phyloP scores from a whole-genome alignment of 208 protist species.

The Leishmania guyanensis region DNA sequence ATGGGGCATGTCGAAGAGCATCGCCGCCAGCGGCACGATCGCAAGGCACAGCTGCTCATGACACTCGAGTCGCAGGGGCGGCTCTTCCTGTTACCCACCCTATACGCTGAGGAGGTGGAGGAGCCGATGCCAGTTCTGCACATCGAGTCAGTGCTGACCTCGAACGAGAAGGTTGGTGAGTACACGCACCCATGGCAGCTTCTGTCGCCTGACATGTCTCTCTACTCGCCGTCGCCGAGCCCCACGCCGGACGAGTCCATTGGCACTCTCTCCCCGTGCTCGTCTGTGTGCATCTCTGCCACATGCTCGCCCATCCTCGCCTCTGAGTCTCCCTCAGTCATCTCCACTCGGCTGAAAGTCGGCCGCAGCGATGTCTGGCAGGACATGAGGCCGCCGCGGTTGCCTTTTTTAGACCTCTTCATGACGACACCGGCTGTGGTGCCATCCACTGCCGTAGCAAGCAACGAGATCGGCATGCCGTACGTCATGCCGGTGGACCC shows the following conservation, averaged over 20 bases:
- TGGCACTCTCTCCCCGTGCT: constrained; percentile 28
- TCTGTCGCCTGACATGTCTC: constrained; percentile 24
- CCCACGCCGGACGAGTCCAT: constrained; percentile 25
- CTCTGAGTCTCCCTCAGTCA: background rate
- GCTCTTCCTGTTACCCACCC: constrained; percentile 43
- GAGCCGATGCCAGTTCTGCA: constrained; percentile 23
- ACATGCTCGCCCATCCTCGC: constrained; percentile 5
- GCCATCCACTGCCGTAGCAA: constrained; percentile 14
- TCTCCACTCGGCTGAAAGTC: background rate
- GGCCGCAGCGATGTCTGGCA: constrained; percentile 12
- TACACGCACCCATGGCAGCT: constrained; percentile 22
- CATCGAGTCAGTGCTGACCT: constrained; percentile 13
- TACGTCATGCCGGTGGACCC: constrained; percentile 31
- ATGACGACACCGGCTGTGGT: constrained; percentile 30
- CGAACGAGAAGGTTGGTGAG: constrained; percentile 1
- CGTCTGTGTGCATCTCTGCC: constrained; percentile 21
- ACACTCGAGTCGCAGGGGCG: constrained; percentile 30
- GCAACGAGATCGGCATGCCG: constrained; percentile 22
- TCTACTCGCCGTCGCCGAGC: constrained; percentile 24
- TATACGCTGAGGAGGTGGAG: constrained; percentile 32
- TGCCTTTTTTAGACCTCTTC: constrained; percentile 32
- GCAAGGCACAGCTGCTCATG: constrained; percentile 34
- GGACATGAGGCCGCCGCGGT: constrained; percentile 21
- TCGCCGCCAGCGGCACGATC: constrained; percentile 37
- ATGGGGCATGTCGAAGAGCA: constrained; percentile 37